Conservation (phyloP, 2,329 filamentous ascomycete genomes). For the Zasmidium citrigriseum region DNA sequence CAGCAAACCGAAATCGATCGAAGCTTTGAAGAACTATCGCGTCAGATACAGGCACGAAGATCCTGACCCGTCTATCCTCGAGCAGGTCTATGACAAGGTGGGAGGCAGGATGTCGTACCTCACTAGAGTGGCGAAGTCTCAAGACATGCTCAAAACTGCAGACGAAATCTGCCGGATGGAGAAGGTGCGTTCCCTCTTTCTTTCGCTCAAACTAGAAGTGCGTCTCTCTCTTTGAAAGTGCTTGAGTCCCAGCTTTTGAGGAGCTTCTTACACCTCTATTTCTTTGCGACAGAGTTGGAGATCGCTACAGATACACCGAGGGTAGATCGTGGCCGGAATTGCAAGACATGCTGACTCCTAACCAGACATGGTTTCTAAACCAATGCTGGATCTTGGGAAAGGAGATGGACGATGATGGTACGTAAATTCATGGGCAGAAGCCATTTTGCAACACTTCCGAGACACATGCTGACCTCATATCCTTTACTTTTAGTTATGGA, state of each 20-base stretch:
- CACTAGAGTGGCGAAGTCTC: slow-evolving; percentile 83
- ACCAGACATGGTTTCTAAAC: slow-evolving; percentile 72
- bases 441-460: no score
- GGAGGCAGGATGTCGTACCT: slow-evolving; percentile 87
- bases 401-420: slow-evolving; percentile 84
- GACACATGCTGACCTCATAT: background rate
- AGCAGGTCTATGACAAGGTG: slow-evolving; percentile 80
- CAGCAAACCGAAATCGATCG: slow-evolving; percentile 73
- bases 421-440: background rate
- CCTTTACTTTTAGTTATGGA: slow-evolving; percentile 66
- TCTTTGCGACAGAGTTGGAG: no score
- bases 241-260: background rate
- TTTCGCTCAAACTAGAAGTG: no score
- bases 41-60: slow-evolving; percentile 71
- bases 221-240: no score
- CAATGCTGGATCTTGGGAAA: slow-evolving; percentile 74
- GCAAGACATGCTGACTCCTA: no score
- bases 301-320: no score
- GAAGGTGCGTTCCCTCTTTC: slow-evolving; percentile 43
- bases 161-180: slow-evolving; percentile 69
- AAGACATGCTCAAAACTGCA: slow-evolving; percentile 77
- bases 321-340: no score
- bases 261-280: background rate
- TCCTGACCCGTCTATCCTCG: slow-evolving; percentile 56
- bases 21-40: slow-evolving; percentile 78